Evolutionary conservation across 805 yeast species (phyloP), one percentile per base, ranked within the genome.

Genomic region (Naumovozyma baii): DNA sequence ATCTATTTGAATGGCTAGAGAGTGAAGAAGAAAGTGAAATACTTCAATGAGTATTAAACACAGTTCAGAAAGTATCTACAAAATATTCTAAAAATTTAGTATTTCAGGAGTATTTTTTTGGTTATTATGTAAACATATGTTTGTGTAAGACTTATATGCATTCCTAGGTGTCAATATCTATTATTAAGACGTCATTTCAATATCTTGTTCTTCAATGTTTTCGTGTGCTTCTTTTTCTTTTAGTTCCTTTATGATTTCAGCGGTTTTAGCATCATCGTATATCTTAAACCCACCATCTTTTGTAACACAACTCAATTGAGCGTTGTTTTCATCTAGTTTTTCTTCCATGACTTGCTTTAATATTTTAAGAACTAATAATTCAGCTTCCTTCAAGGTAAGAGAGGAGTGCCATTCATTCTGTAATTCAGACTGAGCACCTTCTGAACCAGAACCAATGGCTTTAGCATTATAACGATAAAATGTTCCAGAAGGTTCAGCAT

Each of bases 401-500:
- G 95, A 84, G 49, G 81, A 81, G 66, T 90, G 97, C 67, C 92
- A 92, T 66, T 92, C 96, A 57, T 88, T 90, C 63, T 88, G 96
- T 57, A 92, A 72, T 63, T 92, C 99, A 2, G 96, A 82, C 66
- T 94, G 98, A 1, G 99, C 99, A 48, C 98, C 98, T 66, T 92
- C 99, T 13, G 95, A 83, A 16, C 99, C 99, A 1, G 96, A 84
- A 12, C 99, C 99, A 55, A 94, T 92, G 10, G 98, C 98, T 67
- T 92, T 94, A 20, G 98, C 99, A 56, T 92, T 96, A 61, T 92
- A 92, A 64, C 92, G 78, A 67, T 92, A 94, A 54, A 87, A 92
- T 1, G 99, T 92, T 43, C 99, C 99, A 12, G 95, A 84, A 31
- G 99, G 98, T 66, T 92, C 99, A n/a, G 97, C 95, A 62, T 92